Evolutionary conservation across 1,139 yeast genomes (phyloP).

Genomic region (Diutina scorzettiae): DNA sequence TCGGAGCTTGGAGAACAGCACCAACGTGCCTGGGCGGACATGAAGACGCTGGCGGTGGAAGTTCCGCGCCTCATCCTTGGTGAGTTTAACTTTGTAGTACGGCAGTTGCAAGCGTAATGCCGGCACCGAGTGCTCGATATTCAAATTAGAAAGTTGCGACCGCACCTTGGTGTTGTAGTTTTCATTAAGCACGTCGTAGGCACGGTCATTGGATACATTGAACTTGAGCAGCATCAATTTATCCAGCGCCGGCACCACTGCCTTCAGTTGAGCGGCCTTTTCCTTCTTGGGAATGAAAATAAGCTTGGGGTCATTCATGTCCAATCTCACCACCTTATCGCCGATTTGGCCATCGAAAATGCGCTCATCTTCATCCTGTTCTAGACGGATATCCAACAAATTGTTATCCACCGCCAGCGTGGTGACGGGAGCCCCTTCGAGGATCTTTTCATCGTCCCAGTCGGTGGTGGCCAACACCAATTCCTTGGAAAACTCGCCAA

Average conservation of each 20-base stretch:
- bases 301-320: slow-evolving; percentile 79
- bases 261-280: slow-evolving; percentile 14
- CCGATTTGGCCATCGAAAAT: slow-evolving; percentile 64
- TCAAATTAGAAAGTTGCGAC: slow-evolving; percentile 82
- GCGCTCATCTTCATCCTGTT: slow-evolving; percentile 66
- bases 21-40: slow-evolving; percentile 66
- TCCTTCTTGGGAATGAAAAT: slow-evolving; percentile 43
- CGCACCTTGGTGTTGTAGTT: slow-evolving; percentile 89
- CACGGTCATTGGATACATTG: slow-evolving; percentile 79
- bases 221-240: slow-evolving; percentile 42
- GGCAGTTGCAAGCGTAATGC: slow-evolving; percentile 86
- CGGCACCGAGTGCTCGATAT: slow-evolving; percentile 85
- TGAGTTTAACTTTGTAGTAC: slow-evolving; percentile 69
- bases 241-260: slow-evolving; percentile 38
- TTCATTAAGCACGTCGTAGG: slow-evolving; percentile 70
- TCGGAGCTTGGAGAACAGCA: slow-evolving; percentile 67
- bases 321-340: slow-evolving; percentile 39
- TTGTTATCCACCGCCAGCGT: slow-evolving; percentile 8
- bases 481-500: slow-evolving; percentile 39
- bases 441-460: slow-evolving; percentile 55
- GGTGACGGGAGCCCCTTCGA: slow-evolving; percentile 8
- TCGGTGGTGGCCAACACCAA: slow-evolving; percentile 65
- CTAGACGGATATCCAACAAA: slow-evolving; percentile 16
- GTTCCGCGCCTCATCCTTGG: slow-evolving; percentile 58
- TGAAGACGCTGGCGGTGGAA: slow-evolving; percentile 73